phyloP scores from a whole-genome alignment of 176 grass and related monocot species.

The Eremochloa ophiuroides region DNA sequence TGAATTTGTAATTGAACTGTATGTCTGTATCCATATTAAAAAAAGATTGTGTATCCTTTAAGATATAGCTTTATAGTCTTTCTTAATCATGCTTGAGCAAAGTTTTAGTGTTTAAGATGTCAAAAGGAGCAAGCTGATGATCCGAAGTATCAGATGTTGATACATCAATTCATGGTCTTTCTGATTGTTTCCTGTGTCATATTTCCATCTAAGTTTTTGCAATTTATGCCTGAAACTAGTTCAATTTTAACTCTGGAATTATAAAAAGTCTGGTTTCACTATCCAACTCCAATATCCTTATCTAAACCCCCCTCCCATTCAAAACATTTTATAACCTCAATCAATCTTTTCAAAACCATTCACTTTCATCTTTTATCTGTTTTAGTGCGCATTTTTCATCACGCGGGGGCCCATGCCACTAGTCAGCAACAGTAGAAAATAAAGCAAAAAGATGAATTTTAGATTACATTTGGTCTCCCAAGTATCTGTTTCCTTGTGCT shows the following conservation, averaged over 20 bases:
- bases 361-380: not conserved
- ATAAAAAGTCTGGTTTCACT: not conserved
- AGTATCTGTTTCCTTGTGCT: not conserved
- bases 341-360: not conserved
- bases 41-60: not conserved
- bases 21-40: not conserved
- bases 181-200: constrained; percentile 21
- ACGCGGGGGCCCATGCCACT: not conserved
- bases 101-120: not conserved
- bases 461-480: not conserved
- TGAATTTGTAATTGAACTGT: not conserved
- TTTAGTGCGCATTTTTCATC: not conserved
- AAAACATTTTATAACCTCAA: not conserved
- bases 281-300: not conserved
- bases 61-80: not conserved
- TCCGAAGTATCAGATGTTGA: constrained; percentile 40
- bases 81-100: not conserved
- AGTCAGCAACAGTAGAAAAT: not conserved
- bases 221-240: not conserved
- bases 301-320: not conserved
- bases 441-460: not conserved
- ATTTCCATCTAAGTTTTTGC: not conserved
- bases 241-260: not conserved
- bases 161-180: constrained; percentile 33
- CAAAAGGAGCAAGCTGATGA: constrained; percentile 25